These are phyloP conservation scores for Adenanthera pavonina DNA, from an alignment of 306 rosid species.

Conservation along the genomic window DNA sequence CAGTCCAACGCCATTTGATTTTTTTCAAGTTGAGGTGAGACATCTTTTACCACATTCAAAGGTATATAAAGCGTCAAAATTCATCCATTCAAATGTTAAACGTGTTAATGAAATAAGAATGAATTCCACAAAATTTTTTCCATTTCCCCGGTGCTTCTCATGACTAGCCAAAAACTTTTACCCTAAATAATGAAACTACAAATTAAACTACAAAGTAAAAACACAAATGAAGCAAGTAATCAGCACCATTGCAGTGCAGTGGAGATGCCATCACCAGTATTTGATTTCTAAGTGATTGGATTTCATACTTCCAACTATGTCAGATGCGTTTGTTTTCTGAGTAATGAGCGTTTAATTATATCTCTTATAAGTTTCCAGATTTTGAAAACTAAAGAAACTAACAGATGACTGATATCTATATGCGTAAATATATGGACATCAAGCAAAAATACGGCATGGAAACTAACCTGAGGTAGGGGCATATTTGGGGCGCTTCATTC, in stretches of 20 bases:
- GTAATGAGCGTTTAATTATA: not conserved
- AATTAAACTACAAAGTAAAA: not conserved
- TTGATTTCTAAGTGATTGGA: not conserved
- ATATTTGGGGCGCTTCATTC: conserved; percentile 45
- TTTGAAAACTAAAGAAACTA: not conserved
- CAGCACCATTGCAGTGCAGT: not conserved
- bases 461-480: conserved; percentile 15
- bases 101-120: not conserved
- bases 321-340: not conserved
- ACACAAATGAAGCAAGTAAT: not conserved
- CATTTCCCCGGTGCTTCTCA: conserved; percentile 1
- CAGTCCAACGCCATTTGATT: not conserved
- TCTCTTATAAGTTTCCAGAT: not conserved
- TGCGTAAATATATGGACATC: not conserved
- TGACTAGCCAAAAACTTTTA: conserved; percentile 7
- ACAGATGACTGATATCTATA: not conserved
- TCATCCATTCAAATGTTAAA: not conserved
- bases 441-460: not conserved
- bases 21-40: not conserved
- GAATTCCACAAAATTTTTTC: not conserved
- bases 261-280: not conserved
- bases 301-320: not conserved
- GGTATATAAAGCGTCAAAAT: not conserved
- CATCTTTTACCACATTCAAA: not conserved
- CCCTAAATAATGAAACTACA: not conserved